phyloP scores from a whole-genome alignment of 257 asterid genomes.

The Fraxinus quadrangulata region DNA sequence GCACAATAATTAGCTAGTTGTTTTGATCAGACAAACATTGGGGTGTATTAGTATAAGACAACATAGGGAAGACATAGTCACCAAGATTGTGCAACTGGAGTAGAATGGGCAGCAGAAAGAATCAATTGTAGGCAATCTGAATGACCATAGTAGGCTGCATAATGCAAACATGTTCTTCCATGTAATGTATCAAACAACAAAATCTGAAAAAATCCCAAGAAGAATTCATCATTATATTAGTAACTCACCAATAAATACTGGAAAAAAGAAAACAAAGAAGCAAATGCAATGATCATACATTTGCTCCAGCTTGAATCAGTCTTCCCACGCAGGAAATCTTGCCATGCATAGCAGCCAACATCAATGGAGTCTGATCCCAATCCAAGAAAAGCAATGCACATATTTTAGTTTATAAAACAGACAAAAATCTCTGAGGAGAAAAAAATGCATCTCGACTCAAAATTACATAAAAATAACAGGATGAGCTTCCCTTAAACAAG shows the following conservation, averaged over 20 bases:
- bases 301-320: conserved; percentile 77
- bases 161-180: conserved; percentile 79
- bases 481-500: neutral
- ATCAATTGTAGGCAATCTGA: conserved; percentile 70
- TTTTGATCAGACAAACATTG: neutral
- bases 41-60: neutral
- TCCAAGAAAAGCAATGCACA: conserved; percentile 20
- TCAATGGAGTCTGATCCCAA: conserved; percentile 72
- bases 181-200: conserved; percentile 68
- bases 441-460: neutral
- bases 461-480: neutral
- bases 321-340: conserved; percentile 62
- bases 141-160: conserved; percentile 85
- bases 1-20: conserved; percentile 15
- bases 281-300: conserved; percentile 43
- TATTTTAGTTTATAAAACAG: conserved; percentile 5
- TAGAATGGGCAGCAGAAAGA: conserved; percentile 64
- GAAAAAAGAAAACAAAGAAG: neutral
- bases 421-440: conserved; percentile 13
- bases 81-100: conserved; percentile 79
- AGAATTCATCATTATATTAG: conserved; percentile 15
- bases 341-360: conserved; percentile 88
- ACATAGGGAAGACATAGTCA: conserved; percentile 23
- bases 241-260: neutral
- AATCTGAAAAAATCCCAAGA: conserved; percentile 40